Evolutionary conservation across 2,329 filamentous ascomycete genomes (phyloP), one percentile per base, ranked within the genome.

Genomic region (Zymoseptoria brevis): DNA sequence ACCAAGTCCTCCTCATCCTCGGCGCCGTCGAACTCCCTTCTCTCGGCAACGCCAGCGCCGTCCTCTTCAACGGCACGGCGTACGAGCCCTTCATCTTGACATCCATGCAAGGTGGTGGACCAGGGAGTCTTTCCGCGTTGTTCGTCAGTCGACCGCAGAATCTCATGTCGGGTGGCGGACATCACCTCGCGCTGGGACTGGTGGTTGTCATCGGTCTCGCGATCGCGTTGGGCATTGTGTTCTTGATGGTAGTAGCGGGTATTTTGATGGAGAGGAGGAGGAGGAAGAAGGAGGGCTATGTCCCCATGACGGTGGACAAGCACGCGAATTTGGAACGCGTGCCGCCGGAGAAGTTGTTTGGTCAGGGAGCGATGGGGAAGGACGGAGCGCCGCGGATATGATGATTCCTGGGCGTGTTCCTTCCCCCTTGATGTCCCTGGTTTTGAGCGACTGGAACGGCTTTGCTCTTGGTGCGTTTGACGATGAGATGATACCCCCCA

Each of bases 41-140:
- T 54, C 91, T 91, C 70, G 92, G 93, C 60, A 87, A 86, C 59
- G 90, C 88, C 5, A 96, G 93, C 13, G 91, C 90, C 8, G 93
- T 87, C 7, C 78, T 96, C 26, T 99, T 89, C 77, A 90, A 97
- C 69, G 94, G 94, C 67, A 90, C 86, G 9, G 77, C 79, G 2
- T 85, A 93, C 71, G 80, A 80, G 55, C 93, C 94, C 0, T 96
- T 93, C 72, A 82, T 90, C 49, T 81, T 99, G 50, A 89, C 92
- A 1, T 87, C 84, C 52, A 87, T 81, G 60, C 29, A 67, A 16
- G 80, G 85, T 68, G 85, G 85, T 60, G 79, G 80, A 11, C 78
- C 83, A 9, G 90, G 92, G 54, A 92, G 85, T 67, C 83, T 99
- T 68, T 86, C 88, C 35, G 85, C 84, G 65, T 81, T 97, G 62